Evolutionary conservation across 495 filamentous ascomycete species (phyloP), one percentile per base, ranked within the genome.

Genomic region (Xylaria venustula): DNA sequence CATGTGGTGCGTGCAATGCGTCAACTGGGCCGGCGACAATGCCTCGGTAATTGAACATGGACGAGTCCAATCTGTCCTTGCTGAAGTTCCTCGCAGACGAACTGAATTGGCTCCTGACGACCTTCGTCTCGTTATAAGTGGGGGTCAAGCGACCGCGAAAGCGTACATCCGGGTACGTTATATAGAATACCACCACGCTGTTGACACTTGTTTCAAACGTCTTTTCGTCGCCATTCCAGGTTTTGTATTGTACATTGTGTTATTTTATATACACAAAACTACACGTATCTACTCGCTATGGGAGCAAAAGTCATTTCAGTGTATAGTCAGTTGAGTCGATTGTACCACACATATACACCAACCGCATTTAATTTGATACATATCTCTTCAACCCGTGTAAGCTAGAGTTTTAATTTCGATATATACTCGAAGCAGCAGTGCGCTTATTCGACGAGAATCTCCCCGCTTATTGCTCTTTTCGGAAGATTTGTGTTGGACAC

Each of bases 401-500:
- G 32, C 37, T 19, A 15, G 30, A 40, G 14, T 0, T 15, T 22
- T 40, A 40, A 15, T 28, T 15, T 26, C 30, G 28, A 26, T 11
- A 17, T 17, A 59, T 2, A 1, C 22, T 44, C 26, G 20, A 15
- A 12, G 19, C 45, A 22, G 36, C 34, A 36, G 3, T 17, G 26
- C 15, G 7, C 14, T 40, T 67, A 69, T 30, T 70, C 64, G 25
- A 72, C 65, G 55, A 70, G 40, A 30, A 68, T 58, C 41, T 60
- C 45, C 1, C 62, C 64, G 32, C 62, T 61, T 37, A 64, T 59
- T 0, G 62, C 51, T 20, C 50, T 26, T 46, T 3, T 59, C 26
- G 57, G 58, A 23, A 68, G 7, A 14, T 42, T 11, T 37, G 54
- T 41, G 25, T 61, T 66, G 1, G 26, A 14, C 41, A 75, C 62